Conservation (phyloP, 257 asterid species). For the Solanum chaucha region DNA sequence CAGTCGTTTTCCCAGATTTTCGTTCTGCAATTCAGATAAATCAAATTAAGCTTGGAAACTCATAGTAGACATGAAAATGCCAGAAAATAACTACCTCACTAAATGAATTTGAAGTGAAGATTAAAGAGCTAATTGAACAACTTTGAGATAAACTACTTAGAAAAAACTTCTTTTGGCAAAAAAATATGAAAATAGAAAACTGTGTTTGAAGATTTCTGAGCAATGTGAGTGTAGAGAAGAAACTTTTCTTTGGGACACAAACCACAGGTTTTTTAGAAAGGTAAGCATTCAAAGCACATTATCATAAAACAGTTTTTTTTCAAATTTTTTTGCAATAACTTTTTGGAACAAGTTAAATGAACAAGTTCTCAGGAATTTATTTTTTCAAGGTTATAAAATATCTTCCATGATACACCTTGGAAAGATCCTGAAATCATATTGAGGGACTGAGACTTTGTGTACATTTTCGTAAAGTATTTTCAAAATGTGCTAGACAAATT, state of each 20-base stretch:
- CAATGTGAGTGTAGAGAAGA: neutral
- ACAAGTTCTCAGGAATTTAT: neutral
- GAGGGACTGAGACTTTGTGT: neutral
- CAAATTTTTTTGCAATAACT: neutral
- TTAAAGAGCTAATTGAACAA: neutral
- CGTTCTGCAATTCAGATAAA: conserved; percentile 38
- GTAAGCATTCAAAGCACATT: neutral
- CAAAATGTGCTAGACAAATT: neutral
- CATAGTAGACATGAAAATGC: neutral
- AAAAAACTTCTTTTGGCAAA: neutral
- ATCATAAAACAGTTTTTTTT: neutral
- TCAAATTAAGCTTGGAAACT: neutral
- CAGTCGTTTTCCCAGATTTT: conserved; percentile 86
- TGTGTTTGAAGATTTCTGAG: neutral
- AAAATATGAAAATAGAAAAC: neutral
- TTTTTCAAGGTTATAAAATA: neutral
- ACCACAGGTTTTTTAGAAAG: no score
- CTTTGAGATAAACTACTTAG: neutral
- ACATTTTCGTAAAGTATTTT: neutral
- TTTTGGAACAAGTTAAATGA: neutral
- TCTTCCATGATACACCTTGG: neutral
- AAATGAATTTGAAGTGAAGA: neutral
- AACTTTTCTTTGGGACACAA: neutral
- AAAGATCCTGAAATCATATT: neutral
- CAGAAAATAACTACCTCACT: neutral